Evolutionary conservation across 257 asterid species (phyloP), one percentile per base, ranked within the genome.

Genomic region (Agastache rugosa): DNA sequence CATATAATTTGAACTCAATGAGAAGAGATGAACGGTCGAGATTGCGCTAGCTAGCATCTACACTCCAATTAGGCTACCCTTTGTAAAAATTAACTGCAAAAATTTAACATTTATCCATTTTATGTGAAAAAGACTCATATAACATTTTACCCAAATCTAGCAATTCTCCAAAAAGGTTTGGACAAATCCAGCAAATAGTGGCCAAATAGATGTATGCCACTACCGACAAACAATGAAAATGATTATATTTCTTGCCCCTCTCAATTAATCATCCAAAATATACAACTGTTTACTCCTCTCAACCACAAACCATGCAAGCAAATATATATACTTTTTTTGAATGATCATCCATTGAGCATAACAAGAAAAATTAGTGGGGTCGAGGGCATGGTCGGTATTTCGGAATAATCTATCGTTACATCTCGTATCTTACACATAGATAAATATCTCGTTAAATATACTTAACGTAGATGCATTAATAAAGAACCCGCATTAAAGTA

Each of bases 181-280:
- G 60, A 69, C 77, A 70, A 77, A 71, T 53, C 73, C 81, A 71
- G 67, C 56, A 71, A 63, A 51, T 51, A 63, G 44, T 69, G 44
- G 20, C 51, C 51, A 29, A 59, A 27, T 44, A 50, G 1, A 37
- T 48, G 51, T 9, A n/a, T 42, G 39, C 69, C 34, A 63, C 50
- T 56, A 20, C 78, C 78, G 82, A 78, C 82, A 72, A 72, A 48
- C 29, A 39, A 56, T 63, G 48, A 7, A 58, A 77, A 71, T 77
- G 45, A 77, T 77, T 42, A 63, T 8, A 70, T 16, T 11, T n/a
- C 15, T 42, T 77, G 81, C 55, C 73, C 42, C 45, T 31, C 41
- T 15, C 41, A 54, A n/a, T n/a, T n/a, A 70, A 31, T 20, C 68
- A 44, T 54, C 81, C 81, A 71, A 70, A 70, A 25, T 25, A 41